Evolutionary conservation across 345 rosid species (phyloP), one percentile per base, ranked within the genome.

Genomic region (Carallia brachiata): DNA sequence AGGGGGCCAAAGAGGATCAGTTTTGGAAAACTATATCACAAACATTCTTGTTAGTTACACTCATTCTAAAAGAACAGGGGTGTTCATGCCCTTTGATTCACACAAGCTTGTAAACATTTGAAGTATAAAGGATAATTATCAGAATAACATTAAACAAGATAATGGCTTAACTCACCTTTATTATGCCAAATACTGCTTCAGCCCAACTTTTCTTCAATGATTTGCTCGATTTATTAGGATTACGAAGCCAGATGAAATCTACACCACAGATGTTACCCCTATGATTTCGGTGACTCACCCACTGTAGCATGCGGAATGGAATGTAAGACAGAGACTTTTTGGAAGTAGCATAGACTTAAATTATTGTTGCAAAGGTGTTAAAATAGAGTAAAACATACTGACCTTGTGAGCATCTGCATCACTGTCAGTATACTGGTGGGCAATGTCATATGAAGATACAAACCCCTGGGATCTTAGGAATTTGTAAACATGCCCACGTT

Each of bases 231-330:
- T 77, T 69, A 28, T 65, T 74, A 67, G 96, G 88, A 79, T 90
- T 90, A 18, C 91, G 85, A 65, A 95, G 97, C 97, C 93, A 95
- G 78, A 95, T 92, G 74, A 95, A 95, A 82, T 95, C 97, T 55
- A 95, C 99, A 52, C 99, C 99, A 57, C 99, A 95, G 73, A 92
- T 92, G 81, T 90, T 88, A 34, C 99, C 99, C 69, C 99, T 88
- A 72, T 90, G 97, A 80, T 95, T 95, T 72, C 86, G 84, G 77
- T 95, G 99, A 78, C 99, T 95, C 68, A 95, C 86, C 99, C 99
- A 95, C 99, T 95, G 78, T 17, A 19, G 10, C 27, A 70, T 44
- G n/a, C 12, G 32, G 63, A 60, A 52, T 13, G 48, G 6, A 36
- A 60, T n/a, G 18, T 32, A 17, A 47, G 36, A 65, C 30, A 16